Conservation (phyloP, 2,329 filamentous ascomycete species). For the Aureobasidium namibiae region DNA sequence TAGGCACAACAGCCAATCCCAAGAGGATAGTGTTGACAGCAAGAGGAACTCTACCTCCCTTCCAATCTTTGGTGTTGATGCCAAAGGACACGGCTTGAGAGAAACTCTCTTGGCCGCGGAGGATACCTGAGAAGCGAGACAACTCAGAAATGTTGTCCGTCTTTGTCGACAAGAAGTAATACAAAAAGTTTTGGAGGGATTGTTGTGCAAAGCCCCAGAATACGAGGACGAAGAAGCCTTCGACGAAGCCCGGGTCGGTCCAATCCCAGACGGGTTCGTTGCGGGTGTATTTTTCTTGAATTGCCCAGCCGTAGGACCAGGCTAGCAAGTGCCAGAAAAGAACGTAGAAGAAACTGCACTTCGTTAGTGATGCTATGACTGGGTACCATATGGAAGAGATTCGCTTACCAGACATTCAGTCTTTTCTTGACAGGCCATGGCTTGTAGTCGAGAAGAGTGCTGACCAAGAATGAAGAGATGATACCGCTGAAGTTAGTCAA, state of each 20-base stretch:
- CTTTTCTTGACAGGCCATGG: constrained; percentile 34
- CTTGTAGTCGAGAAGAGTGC: constrained; percentile 38
- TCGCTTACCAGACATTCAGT: constrained; percentile 22
- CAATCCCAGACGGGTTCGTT: constrained; percentile 38
- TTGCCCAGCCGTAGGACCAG: constrained; percentile 41
- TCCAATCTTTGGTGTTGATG: constrained; percentile 36
- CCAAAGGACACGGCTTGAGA: constrained; percentile 37
- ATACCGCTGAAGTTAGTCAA: constrained; percentile 35
- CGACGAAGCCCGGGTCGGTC: constrained; percentile 34
- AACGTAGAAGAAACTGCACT: constrained; percentile 32
- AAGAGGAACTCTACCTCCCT: constrained; percentile 35
- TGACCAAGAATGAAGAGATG: constrained; percentile 39
- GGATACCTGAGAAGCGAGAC: constrained; percentile 32
- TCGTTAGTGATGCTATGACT: neutral
- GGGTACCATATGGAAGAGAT: too few relatives aligned
- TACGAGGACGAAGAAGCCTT: constrained; percentile 42
- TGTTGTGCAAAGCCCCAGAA: constrained; percentile 46
- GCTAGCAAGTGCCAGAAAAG: constrained; percentile 35
- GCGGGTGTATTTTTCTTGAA: constrained; percentile 40
- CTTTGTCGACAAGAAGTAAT: constrained; percentile 47
- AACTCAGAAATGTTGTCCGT: constrained; percentile 50
- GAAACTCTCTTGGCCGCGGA: constrained; percentile 39
- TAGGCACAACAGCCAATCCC: constrained; percentile 22
- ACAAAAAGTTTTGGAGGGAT: constrained; percentile 48
- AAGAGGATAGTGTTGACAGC: constrained; percentile 31